Base-by-base conservation (phyloP, 768 basidiomycete species). In the Agrocybe praecox region DNA sequence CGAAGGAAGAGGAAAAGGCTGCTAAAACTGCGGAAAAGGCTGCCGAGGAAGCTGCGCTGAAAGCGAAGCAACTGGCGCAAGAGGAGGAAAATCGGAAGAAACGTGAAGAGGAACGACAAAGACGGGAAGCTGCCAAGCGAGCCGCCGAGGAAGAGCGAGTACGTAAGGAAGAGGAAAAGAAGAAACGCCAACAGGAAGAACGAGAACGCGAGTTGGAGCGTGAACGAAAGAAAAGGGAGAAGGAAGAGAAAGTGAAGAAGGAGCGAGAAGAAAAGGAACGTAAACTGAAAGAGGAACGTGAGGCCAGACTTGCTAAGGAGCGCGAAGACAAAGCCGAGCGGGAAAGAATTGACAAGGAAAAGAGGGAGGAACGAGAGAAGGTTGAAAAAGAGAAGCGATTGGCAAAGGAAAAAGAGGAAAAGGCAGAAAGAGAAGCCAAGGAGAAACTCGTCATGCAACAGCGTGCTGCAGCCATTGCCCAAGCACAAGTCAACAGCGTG, bases 1-100 rank as follows among this genome's bases (percentile, higher is more conserved):
- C 89, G 43, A 96, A 96, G 69, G 97, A 98, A 59, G 92, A 94
- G 69, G 95, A 96, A 72, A 85, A 86, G 57, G 92, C 92, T 8
- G 83, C 81, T 19, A 85, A 85, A 62, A 91, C 92, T 19, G 92
- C 92, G 5, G 93, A 92, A 72, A 87, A 87, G 67, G 90, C 91
- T 10, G 93, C 89, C 4, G 93, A 94, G 67, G 93, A 95, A 58
- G 90, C 88, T 10, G 88, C 89, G 2, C 53, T 75, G 49, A 90
- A 89, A 69, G 89, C 88, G 7, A 89, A 87, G 66, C 92, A 89
- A 56, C 82, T 78, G 21, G 89, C 87, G 4, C 77, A 83, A 29
- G 94, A 96, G 67, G 91, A 92, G 60, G 94, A 94, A 67, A 81
- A 81, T 61, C 85, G 86, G 58, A 89, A 86, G 76, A 87, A 85